phyloP scores from a whole-genome alignment of 2,329 filamentous ascomycete genomes.

The Xylariaceae sp. region DNA sequence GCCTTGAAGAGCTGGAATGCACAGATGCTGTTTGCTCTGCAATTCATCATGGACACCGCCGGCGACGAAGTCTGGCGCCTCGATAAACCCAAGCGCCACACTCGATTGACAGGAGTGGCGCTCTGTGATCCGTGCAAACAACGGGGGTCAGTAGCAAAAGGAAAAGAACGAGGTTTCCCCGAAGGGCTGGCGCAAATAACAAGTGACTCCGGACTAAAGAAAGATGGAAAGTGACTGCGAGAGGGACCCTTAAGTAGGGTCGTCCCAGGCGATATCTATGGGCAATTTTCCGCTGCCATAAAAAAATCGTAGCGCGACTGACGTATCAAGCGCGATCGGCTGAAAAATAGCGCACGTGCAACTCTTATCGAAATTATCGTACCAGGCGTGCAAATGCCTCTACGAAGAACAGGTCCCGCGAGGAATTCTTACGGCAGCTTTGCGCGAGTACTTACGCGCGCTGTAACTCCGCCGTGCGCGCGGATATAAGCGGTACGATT shows the following conservation, averaged over 20 bases:
- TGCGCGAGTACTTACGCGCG: background rate
- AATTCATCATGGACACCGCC: conserved; percentile 27
- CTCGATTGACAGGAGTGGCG: conserved; percentile 7
- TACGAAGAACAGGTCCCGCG: background rate
- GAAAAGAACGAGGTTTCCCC: conserved; percentile 1
- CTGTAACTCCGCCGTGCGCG: background rate
- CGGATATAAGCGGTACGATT: background rate
- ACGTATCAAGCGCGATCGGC: conserved; percentile 15
- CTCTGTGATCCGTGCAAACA: background rate
- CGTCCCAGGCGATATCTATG: conserved; percentile 9
- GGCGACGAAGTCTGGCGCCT: conserved; percentile 14
- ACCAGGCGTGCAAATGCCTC: background rate
- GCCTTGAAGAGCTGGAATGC: conserved; percentile 19
- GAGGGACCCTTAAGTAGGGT: conserved; percentile 16
- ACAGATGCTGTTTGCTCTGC: conserved; percentile 21
- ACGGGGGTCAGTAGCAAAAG: conserved; percentile 1
- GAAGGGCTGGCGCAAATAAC: conserved; percentile 2
- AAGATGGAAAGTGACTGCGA: background rate
- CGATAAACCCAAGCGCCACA: conserved; percentile 10
- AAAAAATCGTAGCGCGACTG: conserved; percentile 22
- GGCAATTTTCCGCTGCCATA: conserved; percentile 14
- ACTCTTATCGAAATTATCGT: conserved; percentile 5
- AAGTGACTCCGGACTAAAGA: background rate
- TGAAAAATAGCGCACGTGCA: conserved; percentile 15
- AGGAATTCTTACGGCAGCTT: background rate